These are phyloP conservation scores for Ganoderma sinense DNA, from an alignment of 1,284 basidiomycete genomes.

Conservation along the genomic window DNA sequence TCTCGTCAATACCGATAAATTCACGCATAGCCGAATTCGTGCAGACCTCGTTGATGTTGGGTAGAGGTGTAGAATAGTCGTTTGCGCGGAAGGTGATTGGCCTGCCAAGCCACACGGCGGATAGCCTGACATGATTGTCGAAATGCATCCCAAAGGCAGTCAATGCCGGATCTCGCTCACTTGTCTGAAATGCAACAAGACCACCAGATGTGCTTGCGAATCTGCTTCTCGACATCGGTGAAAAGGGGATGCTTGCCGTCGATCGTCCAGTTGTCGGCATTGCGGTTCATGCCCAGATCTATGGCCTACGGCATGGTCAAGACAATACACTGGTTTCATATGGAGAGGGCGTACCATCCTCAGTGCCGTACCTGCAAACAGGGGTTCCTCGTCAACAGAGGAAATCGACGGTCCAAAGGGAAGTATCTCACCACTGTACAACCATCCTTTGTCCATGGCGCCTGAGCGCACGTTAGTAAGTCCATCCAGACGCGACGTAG, in stretches of 20 bases:
- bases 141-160: not conserved
- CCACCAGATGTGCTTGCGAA: conserved; percentile 86
- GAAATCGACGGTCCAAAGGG: not conserved
- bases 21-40: not conserved
- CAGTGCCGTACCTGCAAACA: conserved; percentile 69
- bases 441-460: conserved; percentile 84
- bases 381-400: not conserved
- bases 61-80: conserved; percentile 32
- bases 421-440: conserved; percentile 67
- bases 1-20: not conserved
- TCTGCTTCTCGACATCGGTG: conserved; percentile 76
- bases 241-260: conserved; percentile 70
- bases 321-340: too few species aligned
- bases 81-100: conserved; percentile 37
- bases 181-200: conserved; percentile 78
- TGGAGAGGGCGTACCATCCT: conserved; percentile 62
- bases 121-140: conserved; percentile 30
- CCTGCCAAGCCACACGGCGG: conserved; percentile 40
- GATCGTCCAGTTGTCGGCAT: conserved; percentile 80
- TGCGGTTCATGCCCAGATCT: conserved; percentile 85
- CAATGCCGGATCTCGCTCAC: conserved; percentile 46
- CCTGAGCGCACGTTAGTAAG: conserved; percentile 40
- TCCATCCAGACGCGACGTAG: not conserved
- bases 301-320: conserved; percentile 64
- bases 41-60: conserved; percentile 21